Percentiles rank a stretch among this genome's conserved stretches.
Conservation (phyloP, 495 filamentous ascomycete species). For the Penicillium subrubescens region DNA sequence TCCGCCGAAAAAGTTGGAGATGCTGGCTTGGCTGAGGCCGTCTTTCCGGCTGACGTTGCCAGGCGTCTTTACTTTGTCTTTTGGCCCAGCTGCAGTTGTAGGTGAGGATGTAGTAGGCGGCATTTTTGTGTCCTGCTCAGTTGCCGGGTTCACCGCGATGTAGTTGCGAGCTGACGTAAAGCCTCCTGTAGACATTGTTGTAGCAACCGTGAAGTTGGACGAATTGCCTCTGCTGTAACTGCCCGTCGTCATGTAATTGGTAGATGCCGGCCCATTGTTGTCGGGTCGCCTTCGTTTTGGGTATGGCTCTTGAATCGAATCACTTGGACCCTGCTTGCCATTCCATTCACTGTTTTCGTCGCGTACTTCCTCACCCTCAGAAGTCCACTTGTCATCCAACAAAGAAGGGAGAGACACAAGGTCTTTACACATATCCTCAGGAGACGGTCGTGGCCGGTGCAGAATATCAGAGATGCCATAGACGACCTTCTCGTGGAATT, state of each 20-base stretch:
- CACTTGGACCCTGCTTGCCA: constrained; percentile 20
- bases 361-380: constrained; percentile 54
- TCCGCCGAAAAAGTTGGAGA: constrained; percentile 42
- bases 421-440: constrained; percentile 48
- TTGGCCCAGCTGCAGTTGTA: constrained; percentile 7
- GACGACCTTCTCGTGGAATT: constrained; percentile 54
- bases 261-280: constrained; percentile 26
- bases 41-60: constrained; percentile 25
- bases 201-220: constrained; percentile 37
- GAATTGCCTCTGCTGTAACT: constrained; percentile 33
- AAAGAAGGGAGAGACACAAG: constrained; percentile 48
- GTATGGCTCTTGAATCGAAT: constrained; percentile 25
- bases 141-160: constrained; percentile 31
- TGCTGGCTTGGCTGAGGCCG: constrained; percentile 40
- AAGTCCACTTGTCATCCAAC: constrained; percentile 66
- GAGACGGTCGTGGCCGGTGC: constrained; percentile 54
- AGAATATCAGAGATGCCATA: constrained; percentile 66
- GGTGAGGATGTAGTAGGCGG: constrained; percentile 4
- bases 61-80: constrained; percentile 23
- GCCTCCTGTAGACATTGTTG: constrained; percentile 40
- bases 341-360: constrained; percentile 44
- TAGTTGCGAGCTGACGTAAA: constrained; percentile 49
- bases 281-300: constrained; percentile 42
- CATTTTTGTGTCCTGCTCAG: constrained; percentile 14
- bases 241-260: constrained; percentile 27